Percentiles rank a stretch among this genome's conserved stretches.
phyloP scores from a whole-genome alignment of 495 filamentous ascomycete genomes.

The Clohesyomyces aquaticus region DNA sequence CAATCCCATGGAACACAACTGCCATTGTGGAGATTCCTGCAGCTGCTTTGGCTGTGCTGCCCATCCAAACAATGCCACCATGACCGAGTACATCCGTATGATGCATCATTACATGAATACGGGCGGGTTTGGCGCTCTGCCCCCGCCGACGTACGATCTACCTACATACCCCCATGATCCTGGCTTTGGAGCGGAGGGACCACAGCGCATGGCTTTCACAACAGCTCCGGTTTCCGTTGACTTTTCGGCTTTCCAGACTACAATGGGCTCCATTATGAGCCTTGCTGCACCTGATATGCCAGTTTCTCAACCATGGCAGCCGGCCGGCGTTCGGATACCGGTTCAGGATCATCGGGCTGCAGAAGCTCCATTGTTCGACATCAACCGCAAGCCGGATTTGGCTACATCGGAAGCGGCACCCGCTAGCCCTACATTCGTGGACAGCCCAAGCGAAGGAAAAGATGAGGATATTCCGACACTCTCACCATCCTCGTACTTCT shows the following conservation, averaged over 20 bases:
- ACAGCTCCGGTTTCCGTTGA: background rate
- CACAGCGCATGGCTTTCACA: background rate
- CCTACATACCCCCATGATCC: slow-evolving; percentile 32
- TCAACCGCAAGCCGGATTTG: background rate
- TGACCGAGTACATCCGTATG: slow-evolving; percentile 37
- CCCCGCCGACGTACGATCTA: slow-evolving; percentile 29
- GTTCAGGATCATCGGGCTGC: background rate
- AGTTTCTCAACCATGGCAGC: slow-evolving; percentile 13
- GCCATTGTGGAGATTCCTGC: slow-evolving; percentile 42
- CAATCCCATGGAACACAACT: slow-evolving; percentile 34
- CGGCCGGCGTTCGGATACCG: background rate
- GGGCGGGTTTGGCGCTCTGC: slow-evolving; percentile 14
- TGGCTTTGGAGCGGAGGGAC: slow-evolving; percentile 11
- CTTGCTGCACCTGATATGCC: slow-evolving; percentile 3
- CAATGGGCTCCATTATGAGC: slow-evolving; percentile 13
- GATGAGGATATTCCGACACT: slow-evolving; percentile 33
- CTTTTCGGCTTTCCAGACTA: slow-evolving; percentile 8
- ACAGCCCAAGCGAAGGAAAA: slow-evolving; percentile 33
- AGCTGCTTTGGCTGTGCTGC: slow-evolving; percentile 42
- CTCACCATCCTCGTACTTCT: slow-evolving; percentile 38
- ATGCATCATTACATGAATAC: slow-evolving; percentile 35
- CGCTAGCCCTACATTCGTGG: slow-evolving; percentile 15
- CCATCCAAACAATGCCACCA: slow-evolving; percentile 43
- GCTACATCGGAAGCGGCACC: slow-evolving; percentile 1
- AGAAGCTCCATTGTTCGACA: background rate